Base-by-base conservation (phyloP, 345 rosid genomes). In the Eucalyptus dawsonii region DNA sequence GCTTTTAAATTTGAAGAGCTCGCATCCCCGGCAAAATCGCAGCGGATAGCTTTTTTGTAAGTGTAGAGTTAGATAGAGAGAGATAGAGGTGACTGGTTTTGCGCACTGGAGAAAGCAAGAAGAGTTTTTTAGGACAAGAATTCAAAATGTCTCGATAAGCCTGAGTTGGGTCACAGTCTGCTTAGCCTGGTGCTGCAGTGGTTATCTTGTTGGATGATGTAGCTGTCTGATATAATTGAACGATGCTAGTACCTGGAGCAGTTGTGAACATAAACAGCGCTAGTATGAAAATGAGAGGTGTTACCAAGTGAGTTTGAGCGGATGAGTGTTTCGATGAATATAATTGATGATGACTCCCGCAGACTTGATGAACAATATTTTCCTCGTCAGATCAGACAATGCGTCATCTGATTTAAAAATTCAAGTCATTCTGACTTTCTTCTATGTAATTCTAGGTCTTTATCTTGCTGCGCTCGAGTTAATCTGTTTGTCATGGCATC, bases 401-500 rank as follows among this genome's bases (percentile, higher is more conserved):
- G 15, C 3, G 8, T 21, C 14, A 2, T 21, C 42, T 76, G 83
- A 76, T 19, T 76, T 21, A 44, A 44, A 21, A 21, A 44, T 37
- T 21, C 47, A 37, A 37, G 47, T 76, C 47, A 25, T 76, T 76
- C 47, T 76, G 85, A 76, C 29, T 40, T 21, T 3, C 85, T 76
- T 76, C 42, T 40, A 76, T 14, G 27, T 37, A 37, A 37, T 76
- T 76, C 29, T 76, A 76, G 85, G 85, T 76, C 42, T 76, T 76
- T 3, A 21, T 21, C 11, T 76, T 4, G 47, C 44, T 40, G 27
- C 2, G 3, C 85, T 87, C 37, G 10, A 47, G 24, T 53, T 50
- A 25, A 69, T 87, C 47, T 90, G 47, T 87, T 91, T 89, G 92
- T 87, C 92, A 97, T 97, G 99, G 95, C 96, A 15, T 94, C 94